Conservation (phyloP, 768 basidiomycete genomes). For the Amanita exitialis region DNA sequence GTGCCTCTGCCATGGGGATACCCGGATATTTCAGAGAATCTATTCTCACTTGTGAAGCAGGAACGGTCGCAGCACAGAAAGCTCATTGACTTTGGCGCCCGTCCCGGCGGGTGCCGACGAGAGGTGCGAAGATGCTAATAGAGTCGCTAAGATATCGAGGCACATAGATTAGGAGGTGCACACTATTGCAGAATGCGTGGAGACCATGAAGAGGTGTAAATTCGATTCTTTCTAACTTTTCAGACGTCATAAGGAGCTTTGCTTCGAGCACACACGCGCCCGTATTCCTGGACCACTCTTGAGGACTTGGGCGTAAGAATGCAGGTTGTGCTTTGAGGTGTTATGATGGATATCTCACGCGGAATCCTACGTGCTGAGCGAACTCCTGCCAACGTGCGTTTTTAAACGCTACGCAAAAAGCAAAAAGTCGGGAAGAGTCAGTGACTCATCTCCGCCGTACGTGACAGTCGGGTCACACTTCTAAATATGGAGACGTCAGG, state of each 20-base stretch:
- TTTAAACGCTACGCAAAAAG: neutral
- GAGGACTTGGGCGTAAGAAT: neutral
- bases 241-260: neutral
- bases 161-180: too few species aligned
- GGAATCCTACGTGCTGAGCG: neutral
- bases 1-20: slow-evolving; percentile 85
- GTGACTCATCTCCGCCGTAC: neutral
- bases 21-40: slow-evolving; percentile 98
- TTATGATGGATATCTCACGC: neutral
- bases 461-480: neutral
- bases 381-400: neutral
- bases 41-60: slow-evolving; percentile 80
- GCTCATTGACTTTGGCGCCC: slow-evolving; percentile 83
- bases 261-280: neutral
- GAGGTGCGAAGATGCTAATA: too few species aligned
- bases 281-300: neutral
- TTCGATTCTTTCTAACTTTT: neutral
- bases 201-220: too few species aligned
- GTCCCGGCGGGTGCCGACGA: slow-evolving; percentile 89
- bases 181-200: too few species aligned
- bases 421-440: neutral
- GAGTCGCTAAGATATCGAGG: too few species aligned
- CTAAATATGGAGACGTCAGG: neutral
- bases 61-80: slow-evolving; percentile 99
- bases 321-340: neutral